Evolutionary conservation across 169 alveolate species (phyloP).

Genomic region (Plasmodium adleri): DNA sequence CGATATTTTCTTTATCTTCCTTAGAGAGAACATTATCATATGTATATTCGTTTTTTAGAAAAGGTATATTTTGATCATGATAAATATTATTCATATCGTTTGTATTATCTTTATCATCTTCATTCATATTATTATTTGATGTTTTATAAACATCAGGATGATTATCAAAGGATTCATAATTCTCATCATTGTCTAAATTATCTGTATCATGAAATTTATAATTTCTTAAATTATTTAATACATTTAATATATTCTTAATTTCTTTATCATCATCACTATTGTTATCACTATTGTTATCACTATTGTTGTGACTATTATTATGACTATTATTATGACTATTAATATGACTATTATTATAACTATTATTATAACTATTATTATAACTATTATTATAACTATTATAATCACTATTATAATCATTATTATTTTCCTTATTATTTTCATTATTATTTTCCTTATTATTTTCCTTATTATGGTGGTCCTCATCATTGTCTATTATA

Average conservation of each 20-base stretch:
- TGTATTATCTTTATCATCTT: conserved; percentile 17
- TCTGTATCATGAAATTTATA: conserved; percentile 62
- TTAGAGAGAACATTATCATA: conserved; percentile 7
- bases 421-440: not conserved
- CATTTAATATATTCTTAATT: conserved; percentile 43
- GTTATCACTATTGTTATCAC: not conserved
- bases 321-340: too few relatives aligned
- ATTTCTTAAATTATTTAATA: conserved; percentile 49
- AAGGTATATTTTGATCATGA: conserved; percentile 48
- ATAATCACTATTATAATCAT: too few relatives aligned
- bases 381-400: too few relatives aligned
- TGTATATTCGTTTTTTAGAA: conserved; percentile 32
- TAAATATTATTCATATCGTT: not conserved
- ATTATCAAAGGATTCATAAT: conserved; percentile 49
- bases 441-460: not conserved
- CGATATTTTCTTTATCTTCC: not conserved
- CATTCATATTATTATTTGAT: not conserved
- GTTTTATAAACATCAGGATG: not conserved
- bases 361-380: too few relatives aligned
- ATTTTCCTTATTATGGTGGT: not conserved
- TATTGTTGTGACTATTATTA: too few relatives aligned
- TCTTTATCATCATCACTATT: conserved; percentile 66
- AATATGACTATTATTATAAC: too few relatives aligned
- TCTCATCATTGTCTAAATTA: conserved; percentile 41
- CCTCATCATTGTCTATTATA: not conserved